These are phyloP conservation scores for Phytophthora sp. DNA, from an alignment of 352 stramenopile genomes.

Conservation along the genomic window DNA sequence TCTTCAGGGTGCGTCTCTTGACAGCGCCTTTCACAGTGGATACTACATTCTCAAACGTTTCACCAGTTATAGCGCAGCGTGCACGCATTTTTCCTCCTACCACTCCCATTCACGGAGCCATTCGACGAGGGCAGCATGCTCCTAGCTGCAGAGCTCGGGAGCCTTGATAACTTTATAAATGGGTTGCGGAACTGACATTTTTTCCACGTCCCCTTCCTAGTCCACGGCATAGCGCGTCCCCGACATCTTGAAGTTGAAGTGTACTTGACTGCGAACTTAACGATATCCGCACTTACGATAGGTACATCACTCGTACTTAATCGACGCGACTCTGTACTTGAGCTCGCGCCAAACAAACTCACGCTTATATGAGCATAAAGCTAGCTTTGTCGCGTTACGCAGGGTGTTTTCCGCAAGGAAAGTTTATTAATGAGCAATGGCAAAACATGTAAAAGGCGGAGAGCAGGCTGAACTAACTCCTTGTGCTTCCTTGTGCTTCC, in stretches of 20 bases:
- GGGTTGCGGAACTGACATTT: neutral
- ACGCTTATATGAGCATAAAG: constrained; percentile 1
- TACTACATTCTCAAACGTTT: constrained; percentile 16
- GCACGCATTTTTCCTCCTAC: constrained; percentile 15
- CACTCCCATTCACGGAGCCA: constrained; percentile 1
- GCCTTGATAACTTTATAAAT: neutral
- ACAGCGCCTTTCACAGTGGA: constrained; percentile 11
- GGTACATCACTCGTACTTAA: neutral
- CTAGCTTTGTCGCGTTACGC: neutral
- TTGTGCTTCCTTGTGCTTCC: no score
- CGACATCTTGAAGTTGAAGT: neutral
- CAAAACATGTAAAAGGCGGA: no score
- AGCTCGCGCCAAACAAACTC: neutral
- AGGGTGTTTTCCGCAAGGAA: neutral
- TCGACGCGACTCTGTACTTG: neutral
- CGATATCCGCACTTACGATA: neutral
- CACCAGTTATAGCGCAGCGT: constrained; percentile 7
- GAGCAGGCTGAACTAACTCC: no score
- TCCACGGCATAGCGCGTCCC: neutral
- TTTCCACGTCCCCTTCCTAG: neutral
- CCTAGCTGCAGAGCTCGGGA: neutral
- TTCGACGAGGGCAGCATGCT: neutral
- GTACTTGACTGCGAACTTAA: neutral
- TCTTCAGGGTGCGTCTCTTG: neutral
- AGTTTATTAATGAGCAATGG: neutral